A percentile compares a stretch with the other conserved stretches of the same genome.
These are phyloP conservation scores for Curvularia eragrostidis DNA, from an alignment of 2,329 filamentous ascomycete species.

Conservation along the genomic window DNA sequence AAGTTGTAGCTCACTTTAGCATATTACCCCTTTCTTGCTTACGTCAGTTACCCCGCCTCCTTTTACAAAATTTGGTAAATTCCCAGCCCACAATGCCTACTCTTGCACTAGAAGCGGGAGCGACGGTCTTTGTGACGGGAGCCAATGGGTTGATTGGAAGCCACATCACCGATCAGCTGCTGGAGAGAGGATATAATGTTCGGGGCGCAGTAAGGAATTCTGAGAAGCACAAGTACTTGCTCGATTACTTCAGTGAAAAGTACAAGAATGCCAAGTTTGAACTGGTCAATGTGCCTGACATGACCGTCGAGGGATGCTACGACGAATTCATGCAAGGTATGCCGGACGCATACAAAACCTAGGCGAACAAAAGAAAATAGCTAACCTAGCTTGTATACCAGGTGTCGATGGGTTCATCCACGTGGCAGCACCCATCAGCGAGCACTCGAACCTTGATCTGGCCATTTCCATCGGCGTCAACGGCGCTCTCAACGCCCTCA, in stretches of 20 bases:
- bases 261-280: conserved; percentile 36
- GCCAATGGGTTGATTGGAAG: conserved; percentile 47
- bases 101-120: conserved; percentile 30
- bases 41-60: not conserved
- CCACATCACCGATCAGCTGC: conserved; percentile 41
- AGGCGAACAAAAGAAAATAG: not conserved
- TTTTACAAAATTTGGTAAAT: not conserved
- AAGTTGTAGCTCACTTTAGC: not conserved
- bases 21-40: conserved; percentile 18
- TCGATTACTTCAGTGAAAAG: conserved; percentile 36
- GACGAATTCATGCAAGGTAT: conserved; percentile 38
- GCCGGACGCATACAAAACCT: conserved; percentile 2
- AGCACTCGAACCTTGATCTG: conserved; percentile 43
- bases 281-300: conserved; percentile 40
- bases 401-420: conserved; percentile 54
- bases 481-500: conserved; percentile 50
- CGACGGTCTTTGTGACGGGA: conserved; percentile 46
- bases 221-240: conserved; percentile 40
- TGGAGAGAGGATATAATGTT: conserved; percentile 44
- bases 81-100: conserved; percentile 21
- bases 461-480: conserved; percentile 53
- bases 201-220: conserved; percentile 44
- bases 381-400: conserved; percentile 2
- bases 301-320: conserved; percentile 36
- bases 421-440: conserved; percentile 53